Evolutionary conservation across 2,329 filamentous ascomycete genomes (phyloP), one percentile per base, ranked within the genome.

Genomic region (Pseudocercospora cruenta): DNA sequence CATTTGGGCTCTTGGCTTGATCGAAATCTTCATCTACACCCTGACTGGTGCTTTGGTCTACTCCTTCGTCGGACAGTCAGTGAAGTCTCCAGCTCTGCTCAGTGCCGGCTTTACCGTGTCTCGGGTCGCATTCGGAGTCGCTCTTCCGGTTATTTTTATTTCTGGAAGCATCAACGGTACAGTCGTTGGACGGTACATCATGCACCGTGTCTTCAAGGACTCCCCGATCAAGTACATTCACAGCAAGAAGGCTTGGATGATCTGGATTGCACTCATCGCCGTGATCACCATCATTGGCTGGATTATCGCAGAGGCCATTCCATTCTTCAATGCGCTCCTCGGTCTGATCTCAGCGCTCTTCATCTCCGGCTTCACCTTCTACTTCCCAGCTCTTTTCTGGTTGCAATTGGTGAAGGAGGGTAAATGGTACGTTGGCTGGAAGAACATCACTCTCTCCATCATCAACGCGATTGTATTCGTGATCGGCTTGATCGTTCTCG

Each of bases 131-230:
- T 92, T 89, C 78, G 90, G 89, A 36, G 81, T 92, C 67, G 90
- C 90, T 0, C 82, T 91, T 2, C 90, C 90, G 6, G 91, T 91
- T 62, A 92, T 92, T 66, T 83, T 92, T 67, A 88, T 93, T 65
- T 88, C 89, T 0, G 90, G 90, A 62, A 88, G 90, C 9, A 90
- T 93, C 71, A 91, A 91, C 76, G 88, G 86, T 22, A 89, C 75
- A 0, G 76, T 78, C 10, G 75, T 75, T 0, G 73, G 71, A 4
- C 73, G 75, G 70, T 91, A 90, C 74, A 82, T 92, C 70, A 91
- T 91, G 72, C 79, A 87, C 3, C 85, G 89, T 31, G 75, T 89
- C 7, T 91, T 90, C 80, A 80, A 83, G 21, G 84, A 86, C 66
- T 88, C 85, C 7, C 69, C 73, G 22, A 80, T 81, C 69, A 83